Percentiles rank a stretch among this genome's conserved stretches.
Evolutionary conservation across 164 flowering plant genomes (phyloP).

Genomic region (Nymphaea thermarum): DNA sequence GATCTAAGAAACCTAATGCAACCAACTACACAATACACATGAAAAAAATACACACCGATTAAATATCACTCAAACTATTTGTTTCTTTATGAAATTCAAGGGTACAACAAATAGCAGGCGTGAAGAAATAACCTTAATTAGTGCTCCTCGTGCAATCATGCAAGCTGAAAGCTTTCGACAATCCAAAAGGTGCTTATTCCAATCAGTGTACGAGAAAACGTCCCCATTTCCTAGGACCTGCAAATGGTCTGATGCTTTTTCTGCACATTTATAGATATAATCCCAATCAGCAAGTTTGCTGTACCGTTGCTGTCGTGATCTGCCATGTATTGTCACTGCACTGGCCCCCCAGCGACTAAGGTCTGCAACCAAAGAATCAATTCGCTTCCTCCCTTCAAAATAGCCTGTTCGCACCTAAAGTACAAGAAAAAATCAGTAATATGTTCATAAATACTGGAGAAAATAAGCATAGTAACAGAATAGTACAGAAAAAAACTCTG

Average conservation of each 20-base stretch:
- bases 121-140: slow-evolving; percentile 50
- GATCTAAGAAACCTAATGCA: too few relatives aligned
- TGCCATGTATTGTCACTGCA: slow-evolving; percentile 89
- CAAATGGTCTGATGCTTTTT: slow-evolving; percentile 44
- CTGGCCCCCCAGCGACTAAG: slow-evolving; percentile 80
- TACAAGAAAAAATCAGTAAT: background rate
- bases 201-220: slow-evolving; percentile 71
- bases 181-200: slow-evolving; percentile 64
- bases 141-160: slow-evolving; percentile 92
- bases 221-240: slow-evolving; percentile 95
- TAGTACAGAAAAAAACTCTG: too few relatives aligned
- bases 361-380: slow-evolving; percentile 74
- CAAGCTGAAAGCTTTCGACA: slow-evolving; percentile 71
- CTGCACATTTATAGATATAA: slow-evolving; percentile 69
- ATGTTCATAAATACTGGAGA: too few relatives aligned
- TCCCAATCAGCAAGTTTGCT: slow-evolving; percentile 98
- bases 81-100: too few relatives aligned
- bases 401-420: slow-evolving; percentile 82
- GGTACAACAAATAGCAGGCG: too few relatives aligned
- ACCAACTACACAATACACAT: too few relatives aligned
- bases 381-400: slow-evolving; percentile 83
- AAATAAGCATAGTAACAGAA: too few relatives aligned
- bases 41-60: too few relatives aligned
- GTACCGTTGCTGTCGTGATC: slow-evolving; percentile 93
- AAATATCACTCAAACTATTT: too few relatives aligned